phyloP scores from a whole-genome alignment of 495 filamentous ascomycete species.

The Usnea hakonensis region DNA sequence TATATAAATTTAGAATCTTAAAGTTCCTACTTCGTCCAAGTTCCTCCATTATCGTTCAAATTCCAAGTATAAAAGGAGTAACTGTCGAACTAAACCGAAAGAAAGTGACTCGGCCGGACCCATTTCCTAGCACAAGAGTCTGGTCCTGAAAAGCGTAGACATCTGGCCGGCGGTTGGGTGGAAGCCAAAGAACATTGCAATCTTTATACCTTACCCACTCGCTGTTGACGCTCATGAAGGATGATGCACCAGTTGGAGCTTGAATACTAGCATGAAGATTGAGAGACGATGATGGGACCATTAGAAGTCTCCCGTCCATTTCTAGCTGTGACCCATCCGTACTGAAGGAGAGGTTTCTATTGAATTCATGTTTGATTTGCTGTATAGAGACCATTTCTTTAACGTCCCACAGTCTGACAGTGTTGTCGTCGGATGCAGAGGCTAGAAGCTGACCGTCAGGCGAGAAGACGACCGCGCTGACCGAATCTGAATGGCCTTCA shows the following conservation, averaged over 20 bases:
- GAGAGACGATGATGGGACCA: background rate
- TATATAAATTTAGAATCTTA: no score
- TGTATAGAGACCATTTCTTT: background rate
- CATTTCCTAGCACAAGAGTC: background rate
- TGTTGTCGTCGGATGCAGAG: no score
- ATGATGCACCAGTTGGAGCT: background rate
- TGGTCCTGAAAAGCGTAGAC: background rate
- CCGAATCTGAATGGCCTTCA: no score
- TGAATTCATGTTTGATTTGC: background rate
- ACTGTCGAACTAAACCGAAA: conserved; percentile 2
- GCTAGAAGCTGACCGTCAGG: no score
- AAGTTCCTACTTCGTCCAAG: no score
- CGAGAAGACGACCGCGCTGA: no score
- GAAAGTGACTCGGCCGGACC: conserved; percentile 2
- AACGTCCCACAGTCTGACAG: background rate
- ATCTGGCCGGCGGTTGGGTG: background rate
- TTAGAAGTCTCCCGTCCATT: background rate
- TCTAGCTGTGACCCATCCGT: background rate
- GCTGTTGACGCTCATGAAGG: background rate
- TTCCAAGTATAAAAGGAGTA: no score
- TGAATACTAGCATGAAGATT: background rate
- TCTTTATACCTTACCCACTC: background rate
- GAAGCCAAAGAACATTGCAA: conserved; percentile 1
- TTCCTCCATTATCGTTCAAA: no score
- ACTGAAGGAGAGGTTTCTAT: background rate